phyloP scores from a whole-genome alignment of 768 basidiomycete genomes.

The Clathrus columnatus region DNA sequence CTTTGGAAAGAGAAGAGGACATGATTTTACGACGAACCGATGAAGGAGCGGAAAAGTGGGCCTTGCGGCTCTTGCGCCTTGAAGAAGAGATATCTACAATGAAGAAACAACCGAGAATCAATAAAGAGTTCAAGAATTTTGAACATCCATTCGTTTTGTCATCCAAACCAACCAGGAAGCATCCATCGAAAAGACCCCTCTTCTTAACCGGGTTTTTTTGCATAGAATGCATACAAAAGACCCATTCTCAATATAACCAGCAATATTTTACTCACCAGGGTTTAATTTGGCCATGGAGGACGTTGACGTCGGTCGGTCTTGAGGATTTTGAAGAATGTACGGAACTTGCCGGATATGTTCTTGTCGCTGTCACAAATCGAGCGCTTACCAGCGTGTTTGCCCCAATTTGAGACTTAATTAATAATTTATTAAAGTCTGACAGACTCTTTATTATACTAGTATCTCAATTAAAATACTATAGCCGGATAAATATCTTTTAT shows the following conservation, averaged over 20 bases:
- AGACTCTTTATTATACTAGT: too few relatives aligned
- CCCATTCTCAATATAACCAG: conserved; percentile 15
- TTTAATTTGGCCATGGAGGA: conserved; percentile 46
- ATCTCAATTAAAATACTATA: too few relatives aligned
- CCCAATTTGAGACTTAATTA: too few relatives aligned
- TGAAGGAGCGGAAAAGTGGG: conserved; percentile 93
- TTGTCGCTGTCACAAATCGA: neutral
- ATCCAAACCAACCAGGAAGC: conserved; percentile 36
- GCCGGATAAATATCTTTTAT: too few relatives aligned
- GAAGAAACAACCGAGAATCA: conserved; percentile 22
- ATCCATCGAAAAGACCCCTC: conserved; percentile 46
- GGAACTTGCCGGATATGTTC: conserved; percentile 4
- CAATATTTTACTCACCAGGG: conserved; percentile 50
- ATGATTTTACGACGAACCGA: conserved; percentile 95
- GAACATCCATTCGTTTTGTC: conserved; percentile 9
- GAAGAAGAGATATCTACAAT: conserved; percentile 76
- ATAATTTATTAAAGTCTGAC: too few relatives aligned
- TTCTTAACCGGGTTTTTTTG: conserved; percentile 23
- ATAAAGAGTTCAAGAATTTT: conserved; percentile 18
- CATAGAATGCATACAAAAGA: conserved; percentile 16
- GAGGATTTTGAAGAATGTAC: conserved; percentile 3
- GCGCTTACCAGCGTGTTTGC: neutral
- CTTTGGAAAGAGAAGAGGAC: conserved; percentile 93
- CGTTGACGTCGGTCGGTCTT: conserved; percentile 10
- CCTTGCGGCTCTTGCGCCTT: conserved; percentile 97